Base-by-base conservation (phyloP, 2,329 filamentous ascomycete genomes). In the Lecanoromycetidae sp. region DNA sequence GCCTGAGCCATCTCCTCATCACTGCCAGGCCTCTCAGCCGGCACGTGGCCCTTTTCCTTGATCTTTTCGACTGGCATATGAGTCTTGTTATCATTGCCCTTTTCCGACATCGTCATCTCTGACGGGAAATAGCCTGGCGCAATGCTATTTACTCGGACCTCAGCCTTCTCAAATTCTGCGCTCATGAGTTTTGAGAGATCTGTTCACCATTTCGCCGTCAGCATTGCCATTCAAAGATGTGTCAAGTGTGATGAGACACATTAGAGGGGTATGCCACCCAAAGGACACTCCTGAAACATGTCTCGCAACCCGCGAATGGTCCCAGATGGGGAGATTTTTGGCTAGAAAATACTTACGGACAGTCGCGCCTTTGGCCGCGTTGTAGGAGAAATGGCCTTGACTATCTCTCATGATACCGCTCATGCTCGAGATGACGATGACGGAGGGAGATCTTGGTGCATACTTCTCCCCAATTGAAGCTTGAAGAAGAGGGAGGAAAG, bases 341-440 rank as follows among this genome's bases (percentile, higher is more conserved):
- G n/a, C n/a, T n/a, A n/a, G n/a, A n/a, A n/a, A n/a, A n/a, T n/a
- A n/a, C n/a, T n/a, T n/a, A 32, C 82, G 76, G 2, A 78, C 79
- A 0, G 76, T 77, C 0, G 75, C 82, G 2, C 79, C 81, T 65
- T 87, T 87, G 43, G 77, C 80, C 39, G 81, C 73, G 2, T 79
- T 80, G 60, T 86, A 86, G 1, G 76, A 74, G 62, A 77, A 85
- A 8, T 83, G 82, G 7, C 79, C 80, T 4, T 82, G 76, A 0
- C 77, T 70, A 44, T 72, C 68, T 53, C 80, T 77, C 68, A 86
- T 84, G 52, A 85, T 79, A 3, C 74, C 78, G 1, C 71, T 80
- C 64, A 87, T 84, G 33, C 74, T 80, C 56, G 77, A 80, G 32
- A 82, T 82, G 25, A 82, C 77, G 47, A 90, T 75, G 27, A 58